Percentiles rank a stretch among this genome's conserved stretches.
Evolutionary conservation across 2,329 filamentous ascomycete species (phyloP).

Genomic region (Fusarium cyanostomum): DNA sequence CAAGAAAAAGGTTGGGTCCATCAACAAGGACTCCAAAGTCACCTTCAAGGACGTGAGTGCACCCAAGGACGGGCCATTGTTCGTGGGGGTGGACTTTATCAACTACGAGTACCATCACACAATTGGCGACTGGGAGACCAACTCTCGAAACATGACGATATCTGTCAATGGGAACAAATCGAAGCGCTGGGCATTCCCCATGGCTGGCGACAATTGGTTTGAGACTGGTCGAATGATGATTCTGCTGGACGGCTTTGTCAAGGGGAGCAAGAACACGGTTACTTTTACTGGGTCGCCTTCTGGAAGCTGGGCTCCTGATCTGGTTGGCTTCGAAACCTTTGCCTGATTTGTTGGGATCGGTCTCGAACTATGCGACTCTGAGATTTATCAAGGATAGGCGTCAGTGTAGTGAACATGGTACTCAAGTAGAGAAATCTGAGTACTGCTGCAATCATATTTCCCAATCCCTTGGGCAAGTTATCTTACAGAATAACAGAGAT

Average conservation of each 20-base stretch:
- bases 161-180: conserved; percentile 54
- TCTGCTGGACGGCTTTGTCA: conserved; percentile 56
- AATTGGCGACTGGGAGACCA: conserved; percentile 56
- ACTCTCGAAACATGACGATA: conserved; percentile 61
- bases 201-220: conserved; percentile 61
- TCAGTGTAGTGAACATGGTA: no score
- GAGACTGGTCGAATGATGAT: conserved; percentile 57
- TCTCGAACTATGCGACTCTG: no score
- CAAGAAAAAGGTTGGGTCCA: conserved; percentile 54
- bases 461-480: no score
- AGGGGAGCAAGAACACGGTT: conserved; percentile 51
- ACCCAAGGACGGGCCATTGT: conserved; percentile 47
- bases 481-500: no score
- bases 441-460: no score
- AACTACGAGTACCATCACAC: conserved; percentile 61
- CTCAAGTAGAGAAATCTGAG: no score
- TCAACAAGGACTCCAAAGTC: conserved; percentile 48
- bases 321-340: conserved; percentile 54
- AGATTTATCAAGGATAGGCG: no score
- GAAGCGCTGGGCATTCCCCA: conserved; percentile 60
- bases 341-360: background rate
- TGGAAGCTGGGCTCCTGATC: conserved; percentile 50
- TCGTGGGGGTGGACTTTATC: conserved; percentile 60
- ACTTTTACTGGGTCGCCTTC: conserved; percentile 45
- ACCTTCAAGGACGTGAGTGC: conserved; percentile 48